Percentiles rank a stretch among this genome's conserved stretches.
These are phyloP conservation scores for Canavalia ensiformis DNA, from an alignment of 306 rosid genomes.

Conservation along the genomic window DNA sequence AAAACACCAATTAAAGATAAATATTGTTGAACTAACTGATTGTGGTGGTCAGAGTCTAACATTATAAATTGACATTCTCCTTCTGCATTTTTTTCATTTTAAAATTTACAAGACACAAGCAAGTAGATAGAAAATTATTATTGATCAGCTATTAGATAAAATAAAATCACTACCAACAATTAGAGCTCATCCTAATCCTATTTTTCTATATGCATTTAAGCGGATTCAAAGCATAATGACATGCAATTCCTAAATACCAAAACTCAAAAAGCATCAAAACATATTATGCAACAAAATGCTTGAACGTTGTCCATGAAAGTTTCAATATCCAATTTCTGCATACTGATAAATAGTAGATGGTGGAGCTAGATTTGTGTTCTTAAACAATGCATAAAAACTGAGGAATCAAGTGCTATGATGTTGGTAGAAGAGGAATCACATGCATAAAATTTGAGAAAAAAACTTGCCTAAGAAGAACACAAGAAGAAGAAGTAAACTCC, in stretches of 20 bases:
- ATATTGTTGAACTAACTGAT: not conserved
- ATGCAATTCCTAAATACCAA: slow-evolving; percentile 39
- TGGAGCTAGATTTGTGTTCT: too few species aligned
- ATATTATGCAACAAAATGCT: slow-evolving; percentile 6
- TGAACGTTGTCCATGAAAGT: not conserved
- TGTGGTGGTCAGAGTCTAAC: not conserved
- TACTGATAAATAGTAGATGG: not conserved
- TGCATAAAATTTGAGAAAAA: too few species aligned
- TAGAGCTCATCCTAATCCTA: slow-evolving; percentile 22
- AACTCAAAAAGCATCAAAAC: slow-evolving; percentile 38
- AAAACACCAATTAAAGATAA: not conserved
- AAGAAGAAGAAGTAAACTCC: too few species aligned
- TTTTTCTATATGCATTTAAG: not conserved
- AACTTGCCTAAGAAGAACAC: too few species aligned
- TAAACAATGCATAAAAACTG: too few species aligned
- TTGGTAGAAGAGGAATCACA: too few species aligned
- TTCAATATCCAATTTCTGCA: slow-evolving; percentile 2
- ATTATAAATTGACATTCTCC: not conserved
- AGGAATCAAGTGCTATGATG: too few species aligned
- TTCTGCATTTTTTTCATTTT: not conserved
- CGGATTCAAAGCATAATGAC: slow-evolving; percentile 24
- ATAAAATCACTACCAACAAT: not conserved
- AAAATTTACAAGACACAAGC: not conserved
- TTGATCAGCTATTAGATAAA: not conserved
- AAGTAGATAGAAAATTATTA: slow-evolving; percentile 2